Evolutionary conservation across 169 alveolate species (phyloP), one percentile per base, ranked within the genome.

Genomic region (Theileria parva): DNA sequence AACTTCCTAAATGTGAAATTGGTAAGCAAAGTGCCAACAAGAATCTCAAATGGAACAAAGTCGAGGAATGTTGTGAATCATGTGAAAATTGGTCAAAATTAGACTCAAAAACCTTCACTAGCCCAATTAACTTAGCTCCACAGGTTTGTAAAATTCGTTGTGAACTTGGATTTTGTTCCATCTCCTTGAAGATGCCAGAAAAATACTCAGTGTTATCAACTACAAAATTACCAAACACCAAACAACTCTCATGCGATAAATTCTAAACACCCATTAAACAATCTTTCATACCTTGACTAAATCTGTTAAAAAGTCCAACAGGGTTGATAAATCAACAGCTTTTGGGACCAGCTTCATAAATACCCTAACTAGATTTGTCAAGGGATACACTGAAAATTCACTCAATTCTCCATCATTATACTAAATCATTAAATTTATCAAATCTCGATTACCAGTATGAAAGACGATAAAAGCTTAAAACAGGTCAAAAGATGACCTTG

Each of bases 401-500:
- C 19, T 23, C 37, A 30, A n/a, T 19, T 73, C 30, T 59, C 30
- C 34, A 19, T 39, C 57, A 30, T 28, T 67, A 30, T 61, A 44
- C 19, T 48, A 9, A 30, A 69, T 25, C 6, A 21, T 59, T 44
- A 44, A 44, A 44, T 44, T 44, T 11, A 44, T 44, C 17, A 8
- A 44, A 32, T 13, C 2, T 34, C 17, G 50, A 8, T 30, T 37
- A 68, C 89, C 79, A 66, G 53, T 79, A 83, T 57, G 60, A 25
- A 77, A 7, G 80, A 73, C 2, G 86, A 75, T 80, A 83, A 30
- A n/a, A 83, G 44, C 81, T 83, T 83, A 34, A 83, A 83, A 50
- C 86, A 67, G 27, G 89, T 83, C 39, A 50, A 30, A 34, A 83
- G 77, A 71, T 83, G 89, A n/a, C 86, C 86, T 66, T 83, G 89